These are phyloP conservation scores for Penicillium argentinense DNA, from an alignment of 495 filamentous ascomycete genomes.

Conservation along the genomic window DNA sequence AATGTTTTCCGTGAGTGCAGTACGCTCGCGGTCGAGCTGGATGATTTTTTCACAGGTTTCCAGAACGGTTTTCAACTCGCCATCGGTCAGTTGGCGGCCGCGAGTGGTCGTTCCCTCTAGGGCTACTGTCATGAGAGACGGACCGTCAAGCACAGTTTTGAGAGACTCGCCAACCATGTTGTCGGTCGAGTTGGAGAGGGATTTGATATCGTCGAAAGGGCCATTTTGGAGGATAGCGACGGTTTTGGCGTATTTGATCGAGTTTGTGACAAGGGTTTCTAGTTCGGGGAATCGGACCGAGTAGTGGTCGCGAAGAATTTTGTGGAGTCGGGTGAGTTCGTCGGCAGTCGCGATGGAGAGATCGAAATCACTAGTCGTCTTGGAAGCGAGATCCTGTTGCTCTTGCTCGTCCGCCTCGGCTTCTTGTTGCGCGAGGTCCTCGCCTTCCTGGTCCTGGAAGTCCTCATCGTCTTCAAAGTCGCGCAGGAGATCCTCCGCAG, in stretches of 20 bases:
- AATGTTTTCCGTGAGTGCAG: constrained; percentile 88
- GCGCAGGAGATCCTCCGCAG: constrained; percentile 45
- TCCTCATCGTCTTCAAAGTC: constrained; percentile 45
- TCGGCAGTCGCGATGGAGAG: constrained; percentile 88
- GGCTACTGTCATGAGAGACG: constrained; percentile 92
- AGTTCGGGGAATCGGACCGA: constrained; percentile 91
- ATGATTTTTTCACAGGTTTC: constrained; percentile 86
- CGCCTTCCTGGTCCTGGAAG: constrained; percentile 24
- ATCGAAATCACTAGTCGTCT: constrained; percentile 79
- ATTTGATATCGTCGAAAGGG: constrained; percentile 85
- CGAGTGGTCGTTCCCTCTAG: constrained; percentile 89
- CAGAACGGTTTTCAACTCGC: constrained; percentile 72
- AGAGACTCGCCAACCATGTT: constrained; percentile 76
- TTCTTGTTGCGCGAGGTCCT: constrained; percentile 30
- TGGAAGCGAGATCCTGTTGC: constrained; percentile 23
- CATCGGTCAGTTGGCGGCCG: constrained; percentile 70
- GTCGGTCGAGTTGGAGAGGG: constrained; percentile 63
- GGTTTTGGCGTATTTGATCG: constrained; percentile 92
- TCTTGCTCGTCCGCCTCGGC: constrained; percentile 30
- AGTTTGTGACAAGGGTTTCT: constrained; percentile 89
- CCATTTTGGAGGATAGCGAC: constrained; percentile 93
- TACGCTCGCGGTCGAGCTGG: constrained; percentile 82
- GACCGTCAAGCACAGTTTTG: constrained; percentile 78
- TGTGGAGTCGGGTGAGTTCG: constrained; percentile 91
- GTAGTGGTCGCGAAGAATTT: constrained; percentile 94